These are phyloP conservation scores for Mycena olivaceomarginata DNA, from an alignment of 768 basidiomycete genomes.

Conservation along the genomic window DNA sequence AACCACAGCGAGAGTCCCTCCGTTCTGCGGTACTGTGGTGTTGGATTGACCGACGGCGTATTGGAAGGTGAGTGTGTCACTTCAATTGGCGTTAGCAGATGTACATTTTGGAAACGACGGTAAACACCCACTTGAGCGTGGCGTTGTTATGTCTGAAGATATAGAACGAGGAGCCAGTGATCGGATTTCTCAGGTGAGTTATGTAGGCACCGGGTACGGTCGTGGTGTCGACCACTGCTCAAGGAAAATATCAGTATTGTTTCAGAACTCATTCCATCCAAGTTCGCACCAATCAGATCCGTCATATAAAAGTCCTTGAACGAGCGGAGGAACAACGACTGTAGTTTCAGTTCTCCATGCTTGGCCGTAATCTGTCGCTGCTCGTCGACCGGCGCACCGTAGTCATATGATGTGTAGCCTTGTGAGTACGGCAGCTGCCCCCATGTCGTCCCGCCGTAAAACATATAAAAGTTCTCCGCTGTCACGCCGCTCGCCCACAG, in stretches of 20 bases:
- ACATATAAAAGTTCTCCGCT: constrained; percentile 77
- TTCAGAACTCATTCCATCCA: constrained; percentile 53
- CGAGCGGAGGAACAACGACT: constrained; percentile 75
- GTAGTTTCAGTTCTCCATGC: constrained; percentile 73
- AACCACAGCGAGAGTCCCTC: constrained; percentile 61
- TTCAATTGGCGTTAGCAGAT: constrained; percentile 3
- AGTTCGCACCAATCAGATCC: constrained; percentile 62
- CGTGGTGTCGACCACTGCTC: constrained; percentile 43
- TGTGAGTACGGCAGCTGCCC: constrained; percentile 35
- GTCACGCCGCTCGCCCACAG: constrained; percentile 78
- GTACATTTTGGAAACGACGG: not conserved
- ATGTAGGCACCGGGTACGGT: constrained; percentile 57
- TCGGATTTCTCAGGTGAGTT: constrained; percentile 70
- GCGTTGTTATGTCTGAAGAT: constrained; percentile 72
- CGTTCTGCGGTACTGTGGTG: constrained; percentile 60
- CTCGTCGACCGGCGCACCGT: constrained; percentile 72
- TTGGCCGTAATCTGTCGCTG: constrained; percentile 70
- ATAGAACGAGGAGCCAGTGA: constrained; percentile 69
- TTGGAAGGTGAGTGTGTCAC: constrained; percentile 25
- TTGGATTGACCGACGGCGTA: constrained; percentile 34
- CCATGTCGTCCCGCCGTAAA: constrained; percentile 56
- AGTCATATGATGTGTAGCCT: constrained; percentile 70
- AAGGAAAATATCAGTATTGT: constrained; percentile 40
- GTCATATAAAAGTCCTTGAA: constrained; percentile 75
- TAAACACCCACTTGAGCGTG: constrained; percentile 59